These are phyloP conservation scores for Starmerella riodocensis DNA, from an alignment of 805 yeast genomes.

Conservation along the genomic window DNA sequence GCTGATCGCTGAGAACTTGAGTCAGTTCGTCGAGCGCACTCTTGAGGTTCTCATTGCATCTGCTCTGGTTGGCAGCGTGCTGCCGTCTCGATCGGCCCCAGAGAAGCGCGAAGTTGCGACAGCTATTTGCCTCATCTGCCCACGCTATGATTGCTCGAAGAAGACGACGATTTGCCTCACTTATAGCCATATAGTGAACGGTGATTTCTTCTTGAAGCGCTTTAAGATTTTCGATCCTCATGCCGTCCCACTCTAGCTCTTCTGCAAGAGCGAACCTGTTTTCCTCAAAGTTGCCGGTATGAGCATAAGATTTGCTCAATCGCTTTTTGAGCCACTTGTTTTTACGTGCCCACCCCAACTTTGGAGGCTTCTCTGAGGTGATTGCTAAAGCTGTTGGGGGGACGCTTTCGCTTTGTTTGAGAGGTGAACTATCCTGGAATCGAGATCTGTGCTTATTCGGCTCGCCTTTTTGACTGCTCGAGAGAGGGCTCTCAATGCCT, in stretches of 20 bases:
- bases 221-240: constrained; percentile 11
- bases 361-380: too few relatives aligned
- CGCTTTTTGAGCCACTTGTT: constrained; percentile 1
- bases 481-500: too few relatives aligned
- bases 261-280: neutral
- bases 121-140: constrained; percentile 21
- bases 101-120: constrained; percentile 13
- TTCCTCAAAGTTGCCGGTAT: constrained; percentile 9
- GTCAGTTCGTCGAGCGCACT: neutral
- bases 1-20: neutral
- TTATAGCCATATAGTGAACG: constrained; percentile 8
- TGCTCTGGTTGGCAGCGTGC: constrained; percentile 4
- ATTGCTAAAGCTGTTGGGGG: too few relatives aligned
- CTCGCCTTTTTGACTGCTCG: too few relatives aligned
- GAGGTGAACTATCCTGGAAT: too few relatives aligned
- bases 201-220: constrained; percentile 4
- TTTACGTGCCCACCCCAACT: neutral
- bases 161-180: constrained; percentile 8
- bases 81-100: constrained; percentile 5
- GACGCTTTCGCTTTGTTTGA: too few relatives aligned
- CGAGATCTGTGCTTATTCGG: too few relatives aligned
- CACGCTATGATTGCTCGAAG: constrained; percentile 12
- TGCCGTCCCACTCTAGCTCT: neutral
- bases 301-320: constrained; percentile 5
- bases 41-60: neutral